Base-by-base conservation (phyloP, 768 basidiomycete genomes). In the Tulasnella sp. region DNA sequence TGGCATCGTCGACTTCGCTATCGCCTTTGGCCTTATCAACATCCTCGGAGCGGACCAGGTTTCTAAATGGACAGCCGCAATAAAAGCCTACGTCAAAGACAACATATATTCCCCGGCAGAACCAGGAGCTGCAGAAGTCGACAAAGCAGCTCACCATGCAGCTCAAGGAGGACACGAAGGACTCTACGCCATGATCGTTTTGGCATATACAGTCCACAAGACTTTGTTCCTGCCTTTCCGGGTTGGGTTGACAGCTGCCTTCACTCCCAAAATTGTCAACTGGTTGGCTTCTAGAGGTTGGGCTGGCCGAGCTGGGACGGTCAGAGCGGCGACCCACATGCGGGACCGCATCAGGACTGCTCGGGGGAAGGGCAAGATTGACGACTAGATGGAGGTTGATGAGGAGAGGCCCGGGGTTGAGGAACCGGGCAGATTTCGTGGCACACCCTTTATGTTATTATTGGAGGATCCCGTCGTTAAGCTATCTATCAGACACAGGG, bases 131-230 rank as follows among this genome's bases (percentile, higher is more conserved):
- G 92, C 91, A 79, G 83, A 88, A 71, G 90, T 92, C 29, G 81
- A 79, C 74, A 80, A 84, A 15, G 79, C 80, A 7, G 79, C 82
- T 31, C 81, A 81, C 2, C 38, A 42, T 3, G 78, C 82, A 42
- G 77, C 79, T 72, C 77, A 78, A 64, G 82, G 82, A 1, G 88
- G 90, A 1, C 87, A 89, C 9, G 92, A 93, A 81, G 90, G 93
- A 19, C 84, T 97, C 22, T 96, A 94, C 83, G 95, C 97, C 36
- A 96, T 97, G 90, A 83, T 97, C 36, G 89, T 94, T 0, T 85
- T 99, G 80, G 97, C 97, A 3, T 99, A 96, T 83, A 91, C 93
- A 25, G 89, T 99, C 72, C 97, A 99, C 88, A 99, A 99, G 85
- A 97, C 94, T 0, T 81, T 94, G 1, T 93, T 98, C 81, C 82